Evolutionary conservation across 768 basidiomycete genomes (phyloP).

Genomic region (Lentinula detonsa): DNA sequence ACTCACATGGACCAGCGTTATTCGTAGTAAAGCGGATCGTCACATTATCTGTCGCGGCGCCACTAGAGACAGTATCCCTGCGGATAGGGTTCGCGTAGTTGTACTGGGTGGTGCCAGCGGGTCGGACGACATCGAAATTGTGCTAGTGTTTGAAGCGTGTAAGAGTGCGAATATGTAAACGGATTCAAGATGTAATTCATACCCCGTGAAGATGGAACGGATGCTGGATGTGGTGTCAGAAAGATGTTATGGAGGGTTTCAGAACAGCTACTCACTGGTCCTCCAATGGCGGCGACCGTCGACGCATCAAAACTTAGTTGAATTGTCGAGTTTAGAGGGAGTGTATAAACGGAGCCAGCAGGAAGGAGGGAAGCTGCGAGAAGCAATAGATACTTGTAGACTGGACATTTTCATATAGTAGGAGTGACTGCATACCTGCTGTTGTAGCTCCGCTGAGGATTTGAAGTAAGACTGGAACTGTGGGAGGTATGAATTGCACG

Average conservation of each 20-base stretch:
- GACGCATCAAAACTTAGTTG: conserved; percentile 26
- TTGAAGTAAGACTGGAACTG: conserved; percentile 1
- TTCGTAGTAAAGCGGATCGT: conserved; percentile 58
- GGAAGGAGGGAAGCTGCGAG: conserved; percentile 20
- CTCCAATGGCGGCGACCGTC: conserved; percentile 6
- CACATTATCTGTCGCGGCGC: conserved; percentile 34
- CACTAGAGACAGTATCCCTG: conserved; percentile 44
- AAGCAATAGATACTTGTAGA: not conserved
- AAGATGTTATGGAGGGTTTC: not conserved
- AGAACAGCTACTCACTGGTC: conserved; percentile 9
- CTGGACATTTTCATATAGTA: not conserved
- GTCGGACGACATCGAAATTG: conserved; percentile 33
- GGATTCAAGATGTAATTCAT: not conserved
- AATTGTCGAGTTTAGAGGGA: conserved; percentile 30
- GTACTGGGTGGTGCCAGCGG: conserved; percentile 23
- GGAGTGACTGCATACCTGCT: not conserved
- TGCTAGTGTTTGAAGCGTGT: conserved; percentile 11
- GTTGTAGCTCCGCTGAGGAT: not conserved
- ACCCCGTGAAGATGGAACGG: conserved; percentile 25
- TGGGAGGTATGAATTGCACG: not conserved
- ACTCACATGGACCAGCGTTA: conserved; percentile 52
- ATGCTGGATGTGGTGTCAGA: conserved; percentile 9
- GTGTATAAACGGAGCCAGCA: conserved; percentile 24
- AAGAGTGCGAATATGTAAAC: not conserved
- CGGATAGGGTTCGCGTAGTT: conserved; percentile 47